Base-by-base conservation (phyloP, 23 red algal species). In the Pyropia haitanensis region DNA sequence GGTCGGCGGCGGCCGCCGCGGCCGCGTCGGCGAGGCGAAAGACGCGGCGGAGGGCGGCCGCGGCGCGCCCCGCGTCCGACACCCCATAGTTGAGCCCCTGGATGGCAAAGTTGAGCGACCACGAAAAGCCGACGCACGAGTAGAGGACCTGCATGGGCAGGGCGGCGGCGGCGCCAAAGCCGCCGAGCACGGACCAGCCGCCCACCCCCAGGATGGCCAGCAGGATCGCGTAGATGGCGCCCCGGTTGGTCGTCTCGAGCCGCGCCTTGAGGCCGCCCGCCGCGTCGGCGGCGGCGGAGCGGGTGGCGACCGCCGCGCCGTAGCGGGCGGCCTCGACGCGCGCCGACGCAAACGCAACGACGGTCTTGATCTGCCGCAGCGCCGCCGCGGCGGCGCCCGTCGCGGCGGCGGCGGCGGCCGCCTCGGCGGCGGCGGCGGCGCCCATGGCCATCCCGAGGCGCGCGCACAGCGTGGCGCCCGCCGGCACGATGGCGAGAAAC, bases 331-430 rank as follows among this genome's bases (percentile, higher is more conserved):
- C 72, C 65, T 98, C 94, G 46, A 48, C 63, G 49, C 78, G 65
- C 70, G 91, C 85, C 0, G 70, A 87, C 66, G 77, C 78, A 50
- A 79, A 98, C 23, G 94, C 73, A 7, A 76, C 80, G 21, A 88
- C 85, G n/a, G 86, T 98, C 3, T 79, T 79, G 64, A 98, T 91
- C 13, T 83, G 69, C 21, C 65, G 78, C 27, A 98, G 60, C 28
- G 82, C 88, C 71, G 91, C 94, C 1, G 71, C 73, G 23, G 85
- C 94, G 3, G 88, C 73, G 21, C 49, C 81, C 34, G 81, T 82
- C 27, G 87, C 94, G 29, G 65, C 18, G 19, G 81, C 88, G 60
- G 88, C 91, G 7, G 94, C 86, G 23, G 73, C 70, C 18, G 66
- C 73, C 23, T 75, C 58, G 27, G 79, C 75, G n/a, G 70, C 78